Evolutionary conservation across 2,329 filamentous ascomycete species (phyloP).

Genomic region (Thelonectria blattea): DNA sequence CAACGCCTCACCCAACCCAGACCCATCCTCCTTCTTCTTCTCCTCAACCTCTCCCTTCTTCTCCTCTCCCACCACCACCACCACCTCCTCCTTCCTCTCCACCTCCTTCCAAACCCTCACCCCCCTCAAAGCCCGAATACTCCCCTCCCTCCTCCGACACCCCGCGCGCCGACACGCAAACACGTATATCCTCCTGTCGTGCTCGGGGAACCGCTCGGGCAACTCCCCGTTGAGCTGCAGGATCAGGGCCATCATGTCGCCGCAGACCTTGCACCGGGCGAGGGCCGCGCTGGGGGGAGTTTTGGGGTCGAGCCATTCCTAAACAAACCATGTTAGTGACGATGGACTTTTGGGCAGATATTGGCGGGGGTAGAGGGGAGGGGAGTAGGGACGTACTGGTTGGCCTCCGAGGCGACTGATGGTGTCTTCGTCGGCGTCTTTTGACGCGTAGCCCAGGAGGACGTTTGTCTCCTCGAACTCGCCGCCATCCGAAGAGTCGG

Average conservation of each 20-base stretch:
- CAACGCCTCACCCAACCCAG: constrained; percentile 68
- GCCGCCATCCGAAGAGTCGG: constrained; percentile 76
- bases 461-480: constrained; percentile 84
- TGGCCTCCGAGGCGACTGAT: constrained; percentile 88
- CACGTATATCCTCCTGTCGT: constrained; percentile 87
- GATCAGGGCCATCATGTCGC: constrained; percentile 80
- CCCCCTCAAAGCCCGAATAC: constrained; percentile 76
- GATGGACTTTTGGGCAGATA: too few relatives aligned
- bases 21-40: constrained; percentile 44
- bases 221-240: constrained; percentile 92
- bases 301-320: constrained; percentile 85
- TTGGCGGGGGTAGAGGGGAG: constrained; percentile 1
- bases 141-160: constrained; percentile 83
- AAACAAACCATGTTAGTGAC: constrained; percentile 27
- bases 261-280: constrained; percentile 87
- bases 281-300: constrained; percentile 76
- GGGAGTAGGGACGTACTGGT: constrained; percentile 65
- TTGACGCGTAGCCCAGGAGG: constrained; percentile 85
- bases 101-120: constrained; percentile 61
- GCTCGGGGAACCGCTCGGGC: constrained; percentile 82
- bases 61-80: too few relatives aligned
- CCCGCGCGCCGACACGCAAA: constrained; percentile 79
- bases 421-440: constrained; percentile 78
- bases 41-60: constrained; percentile 41
- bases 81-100: constrained; percentile 36